Conservation (phyloP, 1,139 yeast genomes). For the Starmera stellimalicola region DNA sequence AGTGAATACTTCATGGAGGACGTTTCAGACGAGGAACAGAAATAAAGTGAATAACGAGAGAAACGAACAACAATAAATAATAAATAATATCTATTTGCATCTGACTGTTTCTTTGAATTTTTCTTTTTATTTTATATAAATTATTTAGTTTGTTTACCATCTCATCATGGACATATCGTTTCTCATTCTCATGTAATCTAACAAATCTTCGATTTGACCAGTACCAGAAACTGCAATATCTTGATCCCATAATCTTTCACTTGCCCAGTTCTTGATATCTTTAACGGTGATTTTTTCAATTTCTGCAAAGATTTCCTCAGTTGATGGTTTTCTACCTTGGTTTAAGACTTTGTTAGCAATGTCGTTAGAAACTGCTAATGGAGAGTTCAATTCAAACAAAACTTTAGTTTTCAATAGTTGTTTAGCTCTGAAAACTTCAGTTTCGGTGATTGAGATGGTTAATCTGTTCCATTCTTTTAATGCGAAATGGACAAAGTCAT, state of each 20-base stretch:
- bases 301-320: constrained; percentile 47
- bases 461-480: constrained; percentile 84
- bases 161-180: constrained; percentile 84
- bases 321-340: constrained; percentile 52
- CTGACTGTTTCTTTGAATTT: neutral
- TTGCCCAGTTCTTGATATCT: constrained; percentile 66
- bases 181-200: constrained; percentile 80
- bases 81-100: too few relatives aligned
- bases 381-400: constrained; percentile 36
- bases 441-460: constrained; percentile 61
- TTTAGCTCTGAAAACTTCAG: constrained; percentile 74
- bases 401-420: constrained; percentile 55
- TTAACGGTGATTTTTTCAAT: constrained; percentile 55
- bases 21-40: constrained; percentile 1
- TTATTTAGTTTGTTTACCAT: constrained; percentile 30
- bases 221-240: constrained; percentile 76
- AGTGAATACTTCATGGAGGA: constrained; percentile 4
- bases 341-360: constrained; percentile 54
- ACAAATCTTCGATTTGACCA: constrained; percentile 75
- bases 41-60: too few relatives aligned
- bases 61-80: too few relatives aligned
- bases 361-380: constrained; percentile 43
- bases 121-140: neutral
- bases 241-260: constrained; percentile 69
- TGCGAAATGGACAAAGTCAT: constrained; percentile 70